Conservation (phyloP, 2,329 filamentous ascomycete species). For the Paraconiothyrium brasiliense region DNA sequence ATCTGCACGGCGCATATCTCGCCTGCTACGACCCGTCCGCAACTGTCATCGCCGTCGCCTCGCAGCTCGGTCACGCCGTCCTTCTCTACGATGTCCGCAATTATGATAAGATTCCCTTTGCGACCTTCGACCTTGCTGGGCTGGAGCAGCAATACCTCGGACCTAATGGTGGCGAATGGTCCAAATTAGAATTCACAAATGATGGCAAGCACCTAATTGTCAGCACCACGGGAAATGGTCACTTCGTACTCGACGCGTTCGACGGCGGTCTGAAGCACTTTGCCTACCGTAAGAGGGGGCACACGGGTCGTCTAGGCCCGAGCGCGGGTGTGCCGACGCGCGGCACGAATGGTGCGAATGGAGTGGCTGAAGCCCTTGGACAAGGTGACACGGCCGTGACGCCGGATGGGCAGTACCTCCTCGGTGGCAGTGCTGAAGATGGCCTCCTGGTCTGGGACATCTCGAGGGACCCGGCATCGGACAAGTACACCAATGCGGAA, state of each 20-base stretch:
- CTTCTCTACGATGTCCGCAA: conserved; percentile 93
- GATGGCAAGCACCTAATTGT: conserved; percentile 89
- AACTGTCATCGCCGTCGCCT: conserved; percentile 88
- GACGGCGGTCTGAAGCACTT: conserved; percentile 81
- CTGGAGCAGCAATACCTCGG: conserved; percentile 61
- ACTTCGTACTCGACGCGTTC: conserved; percentile 95
- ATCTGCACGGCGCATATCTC: conserved; percentile 82
- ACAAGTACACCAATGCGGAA: conserved; percentile 70
- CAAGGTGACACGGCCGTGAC: conserved; percentile 87
- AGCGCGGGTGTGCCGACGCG: conserved; percentile 58
- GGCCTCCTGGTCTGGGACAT: conserved; percentile 91
- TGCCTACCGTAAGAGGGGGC: conserved; percentile 60
- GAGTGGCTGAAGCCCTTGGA: conserved; percentile 46
- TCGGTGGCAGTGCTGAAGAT: conserved; percentile 77
- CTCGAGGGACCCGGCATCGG: conserved; percentile 59
- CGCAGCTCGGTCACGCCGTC: conserved; percentile 78
- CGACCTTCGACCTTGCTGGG: conserved; percentile 80
- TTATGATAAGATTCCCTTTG: conserved; percentile 90
- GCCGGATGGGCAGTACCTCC: conserved; percentile 86
- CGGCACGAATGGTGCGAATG: conserved; percentile 61
- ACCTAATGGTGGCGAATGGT: conserved; percentile 75
- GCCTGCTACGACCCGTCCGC: conserved; percentile 92
- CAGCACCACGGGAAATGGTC: conserved; percentile 82
- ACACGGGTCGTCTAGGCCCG: conserved; percentile 57
- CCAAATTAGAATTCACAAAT: conserved; percentile 92